Conservation (phyloP, 192 early-diverging fungal species). For the Thamnidium elegans region DNA sequence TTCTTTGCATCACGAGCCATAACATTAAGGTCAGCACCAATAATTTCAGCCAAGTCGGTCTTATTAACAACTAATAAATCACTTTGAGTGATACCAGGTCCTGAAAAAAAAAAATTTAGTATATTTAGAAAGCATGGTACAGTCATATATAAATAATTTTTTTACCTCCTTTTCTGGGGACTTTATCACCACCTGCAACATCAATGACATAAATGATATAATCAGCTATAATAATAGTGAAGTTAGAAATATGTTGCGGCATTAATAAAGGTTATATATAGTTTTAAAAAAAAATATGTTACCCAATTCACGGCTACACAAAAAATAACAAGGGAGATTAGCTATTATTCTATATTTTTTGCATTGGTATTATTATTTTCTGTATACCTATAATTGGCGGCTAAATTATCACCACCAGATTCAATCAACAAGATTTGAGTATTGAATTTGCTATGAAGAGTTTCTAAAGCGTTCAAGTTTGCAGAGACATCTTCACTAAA, state of each 20-base stretch:
- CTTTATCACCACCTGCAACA: slow-evolving; percentile 95
- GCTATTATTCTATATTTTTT: not conserved
- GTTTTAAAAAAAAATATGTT: not conserved
- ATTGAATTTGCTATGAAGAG: slow-evolving; percentile 81
- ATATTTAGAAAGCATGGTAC: not conserved
- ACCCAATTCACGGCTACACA: slow-evolving; percentile 37
- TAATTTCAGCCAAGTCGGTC: slow-evolving; percentile 86
- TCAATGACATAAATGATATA: slow-evolving; percentile 98
- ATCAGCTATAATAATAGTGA: slow-evolving; percentile 57
- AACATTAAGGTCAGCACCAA: slow-evolving; percentile 89
- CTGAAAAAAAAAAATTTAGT: not conserved
- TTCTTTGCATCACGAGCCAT: slow-evolving; percentile 88
- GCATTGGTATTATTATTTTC: not conserved
- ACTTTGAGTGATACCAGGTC: slow-evolving; percentile 95
- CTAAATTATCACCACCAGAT: slow-evolving; percentile 92
- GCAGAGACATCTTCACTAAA: slow-evolving; percentile 93
- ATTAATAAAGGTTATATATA: not conserved
- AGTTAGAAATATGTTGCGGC: not conserved
- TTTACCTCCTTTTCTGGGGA: slow-evolving; percentile 88
- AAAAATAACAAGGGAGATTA: slow-evolving; percentile 10
- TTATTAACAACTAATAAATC: slow-evolving; percentile 96
- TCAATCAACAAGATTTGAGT: slow-evolving; percentile 87
- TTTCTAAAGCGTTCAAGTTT: slow-evolving; percentile 87
- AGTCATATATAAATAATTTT: not conserved
- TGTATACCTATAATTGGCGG: slow-evolving; percentile 77